Evolutionary conservation across 306 rosid genomes (phyloP), one percentile per base, ranked within the genome.

Genomic region (Luffa aegyptiaca): DNA sequence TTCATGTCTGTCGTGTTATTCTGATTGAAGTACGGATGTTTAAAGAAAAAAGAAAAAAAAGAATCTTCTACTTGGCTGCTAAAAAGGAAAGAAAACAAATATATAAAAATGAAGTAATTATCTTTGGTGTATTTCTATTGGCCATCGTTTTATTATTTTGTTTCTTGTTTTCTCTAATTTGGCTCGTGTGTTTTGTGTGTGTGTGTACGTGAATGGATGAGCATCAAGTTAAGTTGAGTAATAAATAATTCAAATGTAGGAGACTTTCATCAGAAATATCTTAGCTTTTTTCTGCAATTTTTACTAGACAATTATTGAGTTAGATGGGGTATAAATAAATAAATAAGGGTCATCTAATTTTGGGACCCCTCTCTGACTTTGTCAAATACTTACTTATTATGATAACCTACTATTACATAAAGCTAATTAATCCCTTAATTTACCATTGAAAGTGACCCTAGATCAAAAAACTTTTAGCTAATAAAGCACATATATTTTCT

Each of bases 1-100:
- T 69, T 42, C 17, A 69, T 69, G 18, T 69, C 55, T 69, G 75
- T 69, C 75, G 75, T 69, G 10, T 69, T 69, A 20, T 69, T 69
- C 37, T 69, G 55, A 69, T 44, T 69, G 31, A 21, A 42, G 55
- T 69, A 44, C 18, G 55, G 75, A 42, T 69, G 49, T 69, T 42
- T 64, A 1, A 5, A 5, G 7, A 0, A 1, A 26, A 2, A 17
- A 16, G 6, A 16, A 65, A 65, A 3, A 17, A 41, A 66, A 66
- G 4, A 37, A 66, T 36, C 6, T 66, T 3, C 14, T 39, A 7
- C 48, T 17, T 68, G 33, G 51, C 14, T 68, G 7, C 51, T 41
- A 41, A 41, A 68, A 68, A 3, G 52, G 8, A 68, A 42, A 18
- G 9, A 0, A 68, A 68, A 68, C 8, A 41, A 68, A 66, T 3